phyloP scores from a whole-genome alignment of 2,329 filamentous ascomycete genomes.

The Epicoccum nigrum region DNA sequence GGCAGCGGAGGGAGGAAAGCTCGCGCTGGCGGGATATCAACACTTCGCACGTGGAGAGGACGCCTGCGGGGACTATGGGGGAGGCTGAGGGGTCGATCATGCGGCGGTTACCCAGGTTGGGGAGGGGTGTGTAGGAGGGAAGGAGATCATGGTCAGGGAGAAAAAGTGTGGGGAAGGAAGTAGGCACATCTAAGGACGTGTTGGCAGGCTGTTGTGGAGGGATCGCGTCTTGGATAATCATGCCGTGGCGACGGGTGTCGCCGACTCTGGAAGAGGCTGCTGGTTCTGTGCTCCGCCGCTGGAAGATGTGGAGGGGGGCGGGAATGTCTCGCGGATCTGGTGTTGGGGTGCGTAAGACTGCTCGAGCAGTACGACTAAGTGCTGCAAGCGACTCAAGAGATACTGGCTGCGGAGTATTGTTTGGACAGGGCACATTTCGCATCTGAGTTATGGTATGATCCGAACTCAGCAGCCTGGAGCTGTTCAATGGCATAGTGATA shows the following conservation, averaged over 20 bases:
- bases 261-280: not conserved
- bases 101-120: not conserved
- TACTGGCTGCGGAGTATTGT: not conserved
- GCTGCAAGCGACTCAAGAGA: too few relatives aligned
- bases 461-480: conserved; percentile 1
- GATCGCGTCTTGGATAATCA: not conserved
- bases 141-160: not conserved
- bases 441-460: conserved; percentile 7
- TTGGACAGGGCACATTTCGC: not conserved
- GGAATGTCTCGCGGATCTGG: not conserved
- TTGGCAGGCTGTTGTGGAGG: not conserved
- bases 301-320: not conserved
- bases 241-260: conserved; percentile 13
- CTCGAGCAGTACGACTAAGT: too few relatives aligned
- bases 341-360: not conserved
- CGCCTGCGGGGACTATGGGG: too few relatives aligned
- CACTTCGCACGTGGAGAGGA: not conserved
- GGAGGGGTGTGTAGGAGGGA: not conserved
- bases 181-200: too few relatives aligned
- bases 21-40: not conserved
- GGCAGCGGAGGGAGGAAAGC: not conserved
- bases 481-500: conserved; percentile 2
- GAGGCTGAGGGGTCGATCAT: not conserved
- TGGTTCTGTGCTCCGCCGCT: not conserved
- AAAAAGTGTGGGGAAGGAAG: not conserved